phyloP scores from a whole-genome alignment of 176 grass and related monocot genomes.

The Lolium perenne region DNA sequence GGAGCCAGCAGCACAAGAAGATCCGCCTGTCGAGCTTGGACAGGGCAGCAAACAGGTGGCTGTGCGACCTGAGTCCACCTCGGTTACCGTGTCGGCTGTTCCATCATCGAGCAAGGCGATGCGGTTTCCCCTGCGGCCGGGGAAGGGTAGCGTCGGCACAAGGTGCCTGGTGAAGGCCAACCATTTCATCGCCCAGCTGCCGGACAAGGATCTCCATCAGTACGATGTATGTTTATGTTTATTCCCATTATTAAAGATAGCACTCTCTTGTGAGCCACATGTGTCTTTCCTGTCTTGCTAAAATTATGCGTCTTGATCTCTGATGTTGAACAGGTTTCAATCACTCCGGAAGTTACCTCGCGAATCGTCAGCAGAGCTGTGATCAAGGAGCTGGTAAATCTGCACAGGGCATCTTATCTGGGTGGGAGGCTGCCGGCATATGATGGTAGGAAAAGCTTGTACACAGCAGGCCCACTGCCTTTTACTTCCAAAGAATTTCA shows the following conservation, averaged over 20 bases:
- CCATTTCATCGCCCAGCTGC: slow-evolving; percentile 84
- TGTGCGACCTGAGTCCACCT: slow-evolving; percentile 35
- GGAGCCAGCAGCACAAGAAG: slow-evolving; percentile 36
- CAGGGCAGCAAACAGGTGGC: slow-evolving; percentile 41
- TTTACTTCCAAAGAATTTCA: slow-evolving; percentile 76
- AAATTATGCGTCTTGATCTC: not conserved
- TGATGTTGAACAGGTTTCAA: slow-evolving; percentile 61
- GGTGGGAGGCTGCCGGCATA: slow-evolving; percentile 86
- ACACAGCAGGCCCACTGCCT: slow-evolving; percentile 77
- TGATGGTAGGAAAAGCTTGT: slow-evolving; percentile 88
- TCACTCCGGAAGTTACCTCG: slow-evolving; percentile 69
- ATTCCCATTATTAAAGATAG: not conserved
- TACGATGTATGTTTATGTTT: slow-evolving; percentile 65
- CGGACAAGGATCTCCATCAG: slow-evolving; percentile 90
- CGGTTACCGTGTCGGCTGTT: slow-evolving; percentile 16
- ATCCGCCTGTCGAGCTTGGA: not conserved
- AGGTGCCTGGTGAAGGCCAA: slow-evolving; percentile 86
- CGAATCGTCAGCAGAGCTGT: slow-evolving; percentile 64
- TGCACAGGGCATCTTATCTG: slow-evolving; percentile 59
- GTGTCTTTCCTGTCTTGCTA: not conserved
- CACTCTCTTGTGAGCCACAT: not conserved
- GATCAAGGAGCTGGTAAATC: slow-evolving; percentile 65
- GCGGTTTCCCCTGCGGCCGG: slow-evolving; percentile 73
- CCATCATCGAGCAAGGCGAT: slow-evolving; percentile 68
- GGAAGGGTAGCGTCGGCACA: slow-evolving; percentile 69